Evolutionary conservation across 345 rosid genomes (phyloP).

Genomic region (Boechera divaricarpa): DNA sequence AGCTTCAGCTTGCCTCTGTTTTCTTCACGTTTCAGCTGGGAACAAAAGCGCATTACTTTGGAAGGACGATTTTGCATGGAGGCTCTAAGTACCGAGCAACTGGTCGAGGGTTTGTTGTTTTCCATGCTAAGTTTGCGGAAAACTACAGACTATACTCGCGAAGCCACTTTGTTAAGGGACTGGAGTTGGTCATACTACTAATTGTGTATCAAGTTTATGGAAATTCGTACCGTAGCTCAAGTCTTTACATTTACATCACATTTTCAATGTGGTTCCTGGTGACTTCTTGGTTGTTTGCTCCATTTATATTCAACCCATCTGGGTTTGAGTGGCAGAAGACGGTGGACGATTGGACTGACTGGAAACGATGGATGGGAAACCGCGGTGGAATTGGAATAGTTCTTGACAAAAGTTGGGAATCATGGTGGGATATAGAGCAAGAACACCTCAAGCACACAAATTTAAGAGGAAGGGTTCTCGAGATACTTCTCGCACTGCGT

Average conservation of each 20-base stretch:
- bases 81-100: slow-evolving; percentile 86
- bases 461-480: slow-evolving; percentile 72
- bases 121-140: slow-evolving; percentile 87
- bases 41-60: slow-evolving; percentile 87
- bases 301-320: slow-evolving; percentile 91
- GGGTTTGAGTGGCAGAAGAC: slow-evolving; percentile 99
- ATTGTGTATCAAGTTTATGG: slow-evolving; percentile 76
- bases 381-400: slow-evolving; percentile 89
- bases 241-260: slow-evolving; percentile 71
- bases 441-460: slow-evolving; percentile 79
- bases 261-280: slow-evolving; percentile 94
- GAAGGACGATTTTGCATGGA: slow-evolving; percentile 96
- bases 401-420: slow-evolving; percentile 83
- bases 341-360: slow-evolving; percentile 95
- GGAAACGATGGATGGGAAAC: slow-evolving; percentile 99
- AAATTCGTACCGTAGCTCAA: slow-evolving; percentile 75
- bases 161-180: slow-evolving; percentile 93
- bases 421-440: slow-evolving; percentile 96
- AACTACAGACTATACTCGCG: slow-evolving; percentile 90
- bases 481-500: slow-evolving; percentile 76
- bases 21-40: slow-evolving; percentile 99
- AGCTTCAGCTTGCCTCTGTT: slow-evolving; percentile 91
- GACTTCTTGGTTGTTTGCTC: slow-evolving; percentile 94
- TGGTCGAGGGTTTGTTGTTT: slow-evolving; percentile 91
- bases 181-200: slow-evolving; percentile 76